Base-by-base conservation (phyloP, 2,329 filamentous ascomycete species). In the Penicillium italicum region DNA sequence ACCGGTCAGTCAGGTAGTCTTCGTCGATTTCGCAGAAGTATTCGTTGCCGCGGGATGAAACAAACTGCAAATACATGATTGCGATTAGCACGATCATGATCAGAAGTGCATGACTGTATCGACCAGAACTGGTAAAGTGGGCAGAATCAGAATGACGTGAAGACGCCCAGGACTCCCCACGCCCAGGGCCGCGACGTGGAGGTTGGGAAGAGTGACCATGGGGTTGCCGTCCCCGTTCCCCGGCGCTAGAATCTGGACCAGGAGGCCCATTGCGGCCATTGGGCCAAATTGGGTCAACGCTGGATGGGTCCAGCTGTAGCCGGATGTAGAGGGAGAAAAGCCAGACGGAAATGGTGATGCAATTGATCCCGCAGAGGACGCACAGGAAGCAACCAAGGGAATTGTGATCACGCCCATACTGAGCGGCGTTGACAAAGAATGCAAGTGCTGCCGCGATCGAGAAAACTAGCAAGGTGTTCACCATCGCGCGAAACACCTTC, bases 1-100 rank as follows among this genome's bases (percentile, higher is more conserved):
- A 99, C 48, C 94, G 87, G 74, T 99, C 94, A 49, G 92, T 97
- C 44, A 99, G 83, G 76, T 99, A 99, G 69, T 99, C 94, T 74
- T 99, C 94, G 76, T 99, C 94, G 69, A 99, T 97, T 73, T 99
- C 94, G 83, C 94, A 99, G 70, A 97, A 99, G 77, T 99, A 99
- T 74, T 99, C 94, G 77, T 99, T 97, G 63, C 94, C 94, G 53
- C 94, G 85, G 6, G 92, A 96, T 5, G 93, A 97, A 68, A 97
- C 97, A 75, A 99, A 99, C 94, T 99, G 71, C 0, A 36, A 9
- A 56, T 16, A 48, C 58, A 53, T 58, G 50, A 57, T 54, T 40
- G 33, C 45, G 22, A 42, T 59, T 40, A 57, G 60, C 50, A 49
- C 30, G 11, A 33, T 14, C 26, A 37, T 18, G 6, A 48, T 18